Evolutionary conservation across 495 filamentous ascomycete genomes (phyloP).

Genomic region (Aspergillus campestris): DNA sequence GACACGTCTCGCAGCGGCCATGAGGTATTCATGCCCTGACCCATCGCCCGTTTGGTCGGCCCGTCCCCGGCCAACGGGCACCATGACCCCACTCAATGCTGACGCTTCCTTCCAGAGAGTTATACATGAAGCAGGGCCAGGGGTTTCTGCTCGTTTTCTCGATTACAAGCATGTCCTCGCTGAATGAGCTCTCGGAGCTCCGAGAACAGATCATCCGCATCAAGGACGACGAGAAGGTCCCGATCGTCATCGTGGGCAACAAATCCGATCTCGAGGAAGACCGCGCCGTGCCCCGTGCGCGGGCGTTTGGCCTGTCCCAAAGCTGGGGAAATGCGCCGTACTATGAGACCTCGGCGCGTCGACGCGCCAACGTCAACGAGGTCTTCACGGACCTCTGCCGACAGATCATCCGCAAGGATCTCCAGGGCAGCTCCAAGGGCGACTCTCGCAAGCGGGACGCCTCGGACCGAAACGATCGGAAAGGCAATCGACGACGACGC

Average conservation of each 20-base stretch:
- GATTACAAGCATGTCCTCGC: slow-evolving; percentile 79
- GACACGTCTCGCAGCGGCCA: slow-evolving; percentile 46
- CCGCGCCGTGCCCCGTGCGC: slow-evolving; percentile 69
- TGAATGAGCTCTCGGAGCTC: slow-evolving; percentile 79
- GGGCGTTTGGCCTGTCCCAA: slow-evolving; percentile 79
- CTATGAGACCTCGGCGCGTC: slow-evolving; percentile 86
- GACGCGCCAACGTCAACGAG: slow-evolving; percentile 86
- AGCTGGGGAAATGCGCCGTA: slow-evolving; percentile 87
- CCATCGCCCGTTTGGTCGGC: no score
- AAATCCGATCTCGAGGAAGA: slow-evolving; percentile 95
- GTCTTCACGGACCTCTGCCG: slow-evolving; percentile 89
- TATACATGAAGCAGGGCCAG: slow-evolving; percentile 96
- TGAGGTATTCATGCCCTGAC: slow-evolving; percentile 44
- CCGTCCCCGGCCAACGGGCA: no score
- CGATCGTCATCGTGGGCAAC: slow-evolving; percentile 95
- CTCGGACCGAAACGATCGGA: slow-evolving; percentile 22
- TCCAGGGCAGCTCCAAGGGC: slow-evolving; percentile 37
- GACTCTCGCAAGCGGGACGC: slow-evolving; percentile 35
- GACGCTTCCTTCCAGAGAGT: slow-evolving; percentile 48
- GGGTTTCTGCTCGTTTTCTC: slow-evolving; percentile 97
- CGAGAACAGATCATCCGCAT: slow-evolving; percentile 95
- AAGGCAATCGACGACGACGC: slow-evolving; percentile 25
- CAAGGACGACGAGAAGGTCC: slow-evolving; percentile 87
- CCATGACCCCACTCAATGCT: not conserved
- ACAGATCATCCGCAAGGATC: slow-evolving; percentile 77